These are phyloP conservation scores for Pythium rhizo-oryzae DNA, from an alignment of 352 stramenopile genomes.

Conservation along the genomic window DNA sequence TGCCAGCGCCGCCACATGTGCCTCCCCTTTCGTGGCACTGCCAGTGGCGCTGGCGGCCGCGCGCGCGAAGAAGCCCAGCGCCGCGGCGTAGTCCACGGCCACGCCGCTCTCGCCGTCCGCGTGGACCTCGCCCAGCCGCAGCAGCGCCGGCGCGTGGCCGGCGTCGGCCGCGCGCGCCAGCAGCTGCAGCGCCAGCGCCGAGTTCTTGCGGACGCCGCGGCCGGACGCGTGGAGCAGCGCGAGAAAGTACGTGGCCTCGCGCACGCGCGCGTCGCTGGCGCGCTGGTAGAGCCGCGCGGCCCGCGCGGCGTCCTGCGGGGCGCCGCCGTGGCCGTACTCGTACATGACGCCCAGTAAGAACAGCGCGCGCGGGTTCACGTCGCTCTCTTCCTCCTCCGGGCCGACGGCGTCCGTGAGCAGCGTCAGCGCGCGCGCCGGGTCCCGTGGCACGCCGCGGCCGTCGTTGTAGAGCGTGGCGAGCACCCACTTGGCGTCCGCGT, in stretches of 20 bases:
- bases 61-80: constrained; percentile 50
- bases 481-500: constrained; percentile 33
- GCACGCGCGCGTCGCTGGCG: constrained; percentile 30
- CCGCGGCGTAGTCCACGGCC: constrained; percentile 41
- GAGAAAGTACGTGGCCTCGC: constrained; percentile 60
- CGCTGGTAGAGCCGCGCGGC: constrained; percentile 26
- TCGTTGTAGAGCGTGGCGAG: constrained; percentile 27
- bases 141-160: constrained; percentile 50
- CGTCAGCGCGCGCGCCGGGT: constrained; percentile 11
- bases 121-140: constrained; percentile 54
- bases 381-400: not conserved
- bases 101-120: constrained; percentile 34
- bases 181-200: constrained; percentile 31
- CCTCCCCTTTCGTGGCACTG: constrained; percentile 25
- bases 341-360: constrained; percentile 33
- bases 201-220: constrained; percentile 47
- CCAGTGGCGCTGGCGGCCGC: constrained; percentile 20
- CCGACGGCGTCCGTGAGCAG: constrained; percentile 21
- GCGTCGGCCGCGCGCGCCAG: constrained; percentile 46
- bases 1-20: not conserved
- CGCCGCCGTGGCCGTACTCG: constrained; percentile 31
- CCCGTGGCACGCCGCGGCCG: constrained; percentile 21
- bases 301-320: constrained; percentile 7
- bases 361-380: constrained; percentile 18
- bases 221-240: constrained; percentile 48